phyloP scores from a whole-genome alignment of 106 monocot genomes.

The Platanthera zijinensis region DNA sequence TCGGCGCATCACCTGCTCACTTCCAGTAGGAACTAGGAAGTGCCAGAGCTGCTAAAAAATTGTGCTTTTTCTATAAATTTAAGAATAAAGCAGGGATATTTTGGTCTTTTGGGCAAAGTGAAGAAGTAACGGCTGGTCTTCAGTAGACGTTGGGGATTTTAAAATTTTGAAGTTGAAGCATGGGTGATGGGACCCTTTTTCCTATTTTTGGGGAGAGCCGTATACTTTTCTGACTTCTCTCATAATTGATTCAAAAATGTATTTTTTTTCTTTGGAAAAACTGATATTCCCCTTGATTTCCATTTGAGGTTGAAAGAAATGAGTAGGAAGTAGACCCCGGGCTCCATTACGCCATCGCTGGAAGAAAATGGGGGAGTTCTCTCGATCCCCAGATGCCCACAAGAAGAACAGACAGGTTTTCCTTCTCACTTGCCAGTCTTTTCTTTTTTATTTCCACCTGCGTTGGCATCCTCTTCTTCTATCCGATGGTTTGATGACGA shows the following conservation, averaged over 20 bases:
- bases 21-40: too few species aligned
- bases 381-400: neutral
- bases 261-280: too few species aligned
- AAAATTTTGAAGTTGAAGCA: neutral
- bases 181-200: too few species aligned
- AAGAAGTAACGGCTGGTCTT: too few species aligned
- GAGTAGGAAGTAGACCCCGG: neutral
- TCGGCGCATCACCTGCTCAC: too few species aligned
- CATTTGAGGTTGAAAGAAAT: neutral
- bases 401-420: neutral
- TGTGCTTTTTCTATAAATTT: too few species aligned
- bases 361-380: neutral
- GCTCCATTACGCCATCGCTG: neutral
- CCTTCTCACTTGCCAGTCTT: neutral
- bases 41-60: too few species aligned
- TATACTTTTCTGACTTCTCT: neutral
- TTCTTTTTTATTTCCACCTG: too few species aligned
- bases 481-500: neutral
- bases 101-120: too few species aligned
- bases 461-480: neutral
- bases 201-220: too few species aligned
- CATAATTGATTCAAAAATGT: neutral
- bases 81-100: too few species aligned
- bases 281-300: too few species aligned
- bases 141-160: neutral